Base-by-base conservation (phyloP, 2,329 filamentous ascomycete species). In the Parastagonospora nodorum region DNA sequence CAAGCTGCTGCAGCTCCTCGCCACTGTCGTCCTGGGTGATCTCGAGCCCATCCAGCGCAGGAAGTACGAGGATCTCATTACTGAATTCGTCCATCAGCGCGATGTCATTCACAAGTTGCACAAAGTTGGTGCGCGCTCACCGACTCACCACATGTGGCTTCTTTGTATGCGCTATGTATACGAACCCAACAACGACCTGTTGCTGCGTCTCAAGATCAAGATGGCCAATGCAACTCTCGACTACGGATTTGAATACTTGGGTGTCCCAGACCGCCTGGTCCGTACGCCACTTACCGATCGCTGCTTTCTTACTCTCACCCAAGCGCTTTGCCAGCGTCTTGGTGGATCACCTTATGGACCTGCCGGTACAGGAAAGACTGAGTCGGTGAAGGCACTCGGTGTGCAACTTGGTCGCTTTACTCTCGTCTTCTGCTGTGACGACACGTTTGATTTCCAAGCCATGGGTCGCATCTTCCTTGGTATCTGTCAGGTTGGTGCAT, bases 391-490 rank as follows among this genome's bases (percentile, higher is more conserved):
- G 76, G 94, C 94, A 15, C 83, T 99, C 24, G 95, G 94, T 80
- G 84, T 99, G 4, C 92, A 99, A 73, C 86, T 99, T 47, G 95
- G 94, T 71, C 88, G 95, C 53, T 99, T 99, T 74, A 99, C 95
- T 1, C 84, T 99, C 24, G 95, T 99, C 27, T 99, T 99, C 80
- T 99, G 95, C 75, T 99, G 94, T 78, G 94, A 99, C 71, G 94
- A 99, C 75, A 99, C 94, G 0, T 99, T 99, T 67, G 94, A 99
- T 74, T 99, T 97, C 81, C 94, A 99, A 70, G 94, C 94, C 43
- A 99, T 99, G 94, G 95, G 95, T 11, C 90, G 94, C 63, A 99
- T 99, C 65, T 99, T 99, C 83, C 82, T 99, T 31, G 94, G 94
- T 82, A 96, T 99, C 56, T 99, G 95, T 73, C 94, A 99, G 74